Evolutionary conservation across 179 eudicot genomes (phyloP).

Genomic region (Silene coronaria): DNA sequence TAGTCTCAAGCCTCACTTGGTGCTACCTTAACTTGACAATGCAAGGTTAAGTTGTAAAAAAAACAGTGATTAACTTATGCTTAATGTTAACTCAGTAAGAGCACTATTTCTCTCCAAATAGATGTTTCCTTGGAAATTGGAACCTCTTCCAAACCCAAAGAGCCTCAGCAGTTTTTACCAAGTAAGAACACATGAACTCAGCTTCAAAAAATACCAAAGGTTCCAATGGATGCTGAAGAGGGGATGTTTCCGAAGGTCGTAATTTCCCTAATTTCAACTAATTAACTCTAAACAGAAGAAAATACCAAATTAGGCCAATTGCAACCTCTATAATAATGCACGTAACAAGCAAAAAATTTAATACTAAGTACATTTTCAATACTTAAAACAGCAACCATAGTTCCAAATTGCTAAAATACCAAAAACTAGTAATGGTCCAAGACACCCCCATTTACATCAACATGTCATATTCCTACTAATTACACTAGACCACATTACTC

Average conservation of each 20-base stretch:
- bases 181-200: not conserved
- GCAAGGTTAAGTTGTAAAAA: not conserved
- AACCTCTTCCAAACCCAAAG: not conserved
- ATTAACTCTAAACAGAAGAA: not conserved
- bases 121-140: not conserved
- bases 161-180: not conserved
- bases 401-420: not conserved
- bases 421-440: slow-evolving; percentile 16
- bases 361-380: not conserved
- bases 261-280: not conserved
- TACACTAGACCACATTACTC: not conserved
- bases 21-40: not conserved
- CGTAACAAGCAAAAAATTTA: not conserved
- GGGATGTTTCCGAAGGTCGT: not conserved
- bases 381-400: not conserved
- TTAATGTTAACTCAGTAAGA: not conserved
- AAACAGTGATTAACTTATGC: not conserved
- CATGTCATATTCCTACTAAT: not conserved
- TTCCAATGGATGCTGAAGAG: not conserved
- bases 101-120: not conserved
- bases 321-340: not conserved
- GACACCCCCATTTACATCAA: not conserved
- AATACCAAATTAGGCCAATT: slow-evolving; percentile 1
- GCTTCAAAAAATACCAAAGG: not conserved
- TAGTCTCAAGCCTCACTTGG: not conserved